Base-by-base conservation (phyloP, 1,284 basidiomycete species). In the Athelia sp. region DNA sequence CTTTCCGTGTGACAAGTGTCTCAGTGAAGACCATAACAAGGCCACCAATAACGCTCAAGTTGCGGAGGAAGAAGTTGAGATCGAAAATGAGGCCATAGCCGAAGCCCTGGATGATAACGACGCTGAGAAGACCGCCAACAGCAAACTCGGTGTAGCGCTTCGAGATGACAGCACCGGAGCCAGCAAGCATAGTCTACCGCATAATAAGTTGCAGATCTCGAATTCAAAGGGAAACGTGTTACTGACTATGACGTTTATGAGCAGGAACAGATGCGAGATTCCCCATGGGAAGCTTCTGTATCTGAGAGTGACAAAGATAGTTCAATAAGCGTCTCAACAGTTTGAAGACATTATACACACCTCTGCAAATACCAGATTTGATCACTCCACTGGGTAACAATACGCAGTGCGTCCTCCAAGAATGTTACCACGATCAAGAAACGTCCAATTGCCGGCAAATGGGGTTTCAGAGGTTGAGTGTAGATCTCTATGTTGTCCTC, bases 351-450 rank as follows among this genome's bases (percentile, higher is more conserved):
- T 18, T 24, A 51, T 18, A 78, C 87, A 62, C 59, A 92, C 91
- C 85, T 87, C 69, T 95, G 90, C 61, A 98, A 75, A 69, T 97
- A 98, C 91, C 94, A 98, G 47, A 95, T 81, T 71, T 99, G 96
- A 73, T 99, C 96, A 47, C 79, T 66, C 93, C 93, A 98, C 69
- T 98, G 96, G 10, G 93, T 93, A 53, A 91, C 55, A 66, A 99
- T 99, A 58, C 96, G 78, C 63, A 97, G 71, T 11, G 96, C 93
- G 67, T 99, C 96, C 75, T 99, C 96, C 65, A 96, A 74, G 74
- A 99, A 99, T 4, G 96, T 99, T 40, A 97, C 93, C 49, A 99
- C 93, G 67, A 99, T 99, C 56, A 99, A 73, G 72, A 98, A 98
- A 57, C 97, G 82, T 54, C 94, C 97, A 65, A 98, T 86, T 46